A percentile compares a stretch with the other conserved stretches of the same genome.
Evolutionary conservation across 2,329 filamentous ascomycete genomes (phyloP).

Genomic region (Ophiobolus disseminans): DNA sequence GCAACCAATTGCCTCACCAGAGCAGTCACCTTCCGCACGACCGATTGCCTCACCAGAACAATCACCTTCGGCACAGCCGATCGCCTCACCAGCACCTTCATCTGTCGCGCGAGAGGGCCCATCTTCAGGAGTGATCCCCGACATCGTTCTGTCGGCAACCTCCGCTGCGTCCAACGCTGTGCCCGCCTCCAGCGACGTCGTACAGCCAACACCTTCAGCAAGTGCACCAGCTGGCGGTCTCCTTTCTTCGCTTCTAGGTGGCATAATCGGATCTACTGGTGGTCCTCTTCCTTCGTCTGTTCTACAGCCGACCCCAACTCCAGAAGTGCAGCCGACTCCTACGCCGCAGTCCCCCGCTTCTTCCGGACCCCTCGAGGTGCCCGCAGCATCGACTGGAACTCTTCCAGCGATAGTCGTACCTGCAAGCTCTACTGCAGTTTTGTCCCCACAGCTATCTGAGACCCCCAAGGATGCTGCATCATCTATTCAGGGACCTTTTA

Average conservation of each 20-base stretch:
- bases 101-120: too few species aligned
- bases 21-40: background rate
- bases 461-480: constrained; percentile 21
- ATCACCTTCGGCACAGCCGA: too few species aligned
- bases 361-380: constrained; percentile 8
- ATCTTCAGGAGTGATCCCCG: constrained; percentile 1
- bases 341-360: constrained; percentile 6
- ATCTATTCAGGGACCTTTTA: constrained; percentile 33
- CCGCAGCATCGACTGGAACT: constrained; percentile 21
- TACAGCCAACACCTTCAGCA: constrained; percentile 1
- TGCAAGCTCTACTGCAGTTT: constrained; percentile 16
- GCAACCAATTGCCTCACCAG: too few species aligned
- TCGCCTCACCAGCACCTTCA: too few species aligned
- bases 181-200: background rate
- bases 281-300: constrained; percentile 23
- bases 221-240: constrained; percentile 7
- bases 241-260: constrained; percentile 19
- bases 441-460: constrained; percentile 13
- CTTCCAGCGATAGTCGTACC: constrained; percentile 24
- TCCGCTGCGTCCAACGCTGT: background rate
- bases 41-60: background rate
- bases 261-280: constrained; percentile 29
- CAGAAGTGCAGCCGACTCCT: constrained; percentile 24
- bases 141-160: constrained; percentile 6
- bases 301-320: constrained; percentile 26